These are phyloP conservation scores for Nadsonia fulvescens DNA, from an alignment of 805 yeast species.

Conservation along the genomic window DNA sequence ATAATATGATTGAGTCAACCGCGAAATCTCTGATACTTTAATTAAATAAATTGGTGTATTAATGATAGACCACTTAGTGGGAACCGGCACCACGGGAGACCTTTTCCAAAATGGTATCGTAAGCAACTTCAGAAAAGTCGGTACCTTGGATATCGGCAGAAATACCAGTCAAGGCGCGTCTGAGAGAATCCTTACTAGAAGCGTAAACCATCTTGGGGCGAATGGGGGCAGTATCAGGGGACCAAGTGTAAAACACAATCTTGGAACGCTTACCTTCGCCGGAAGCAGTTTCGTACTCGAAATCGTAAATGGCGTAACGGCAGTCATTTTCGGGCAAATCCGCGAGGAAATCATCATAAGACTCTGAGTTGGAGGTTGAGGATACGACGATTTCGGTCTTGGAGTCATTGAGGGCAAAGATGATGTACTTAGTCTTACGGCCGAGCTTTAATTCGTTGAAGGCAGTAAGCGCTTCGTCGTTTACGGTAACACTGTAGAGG, in stretches of 20 bases:
- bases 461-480: slow-evolving; percentile 81
- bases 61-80: slow-evolving; percentile 26
- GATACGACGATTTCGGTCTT: slow-evolving; percentile 87
- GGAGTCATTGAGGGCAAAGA: slow-evolving; percentile 63
- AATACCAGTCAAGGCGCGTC: slow-evolving; percentile 93
- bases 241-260: slow-evolving; percentile 71
- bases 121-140: slow-evolving; percentile 91
- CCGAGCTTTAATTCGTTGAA: slow-evolving; percentile 85
- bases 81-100: slow-evolving; percentile 70
- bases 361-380: slow-evolving; percentile 53
- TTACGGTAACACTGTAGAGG: slow-evolving; percentile 69
- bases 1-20: too few relatives aligned
- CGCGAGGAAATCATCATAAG: slow-evolving; percentile 74
- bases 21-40: too few relatives aligned
- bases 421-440: slow-evolving; percentile 67
- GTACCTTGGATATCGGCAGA: slow-evolving; percentile 94
- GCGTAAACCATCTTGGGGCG: slow-evolving; percentile 95
- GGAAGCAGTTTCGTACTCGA: slow-evolving; percentile 76
- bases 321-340: slow-evolving; percentile 91
- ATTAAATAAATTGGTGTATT: too few relatives aligned
- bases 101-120: slow-evolving; percentile 78
- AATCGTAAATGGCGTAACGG: slow-evolving; percentile 91
- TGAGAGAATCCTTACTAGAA: slow-evolving; percentile 91
- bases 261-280: slow-evolving; percentile 87
- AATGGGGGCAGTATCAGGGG: slow-evolving; percentile 94